Conservation (phyloP, 1,284 basidiomycete species). For the Mrakiaceae sp. region DNA sequence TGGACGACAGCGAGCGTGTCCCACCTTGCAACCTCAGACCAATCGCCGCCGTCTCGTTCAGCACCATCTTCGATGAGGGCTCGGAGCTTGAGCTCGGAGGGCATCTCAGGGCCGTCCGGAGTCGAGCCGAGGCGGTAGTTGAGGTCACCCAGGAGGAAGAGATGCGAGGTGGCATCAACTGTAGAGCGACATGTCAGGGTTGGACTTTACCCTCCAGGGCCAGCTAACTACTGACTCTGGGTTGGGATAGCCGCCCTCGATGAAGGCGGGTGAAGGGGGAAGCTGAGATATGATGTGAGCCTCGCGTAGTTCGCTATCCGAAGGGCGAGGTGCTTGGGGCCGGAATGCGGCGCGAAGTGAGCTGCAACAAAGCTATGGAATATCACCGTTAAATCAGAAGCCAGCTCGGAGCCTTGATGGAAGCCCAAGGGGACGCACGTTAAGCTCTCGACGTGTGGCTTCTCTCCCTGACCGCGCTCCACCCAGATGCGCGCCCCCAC, state of each 20-base stretch:
- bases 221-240: constrained; percentile 34
- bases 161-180: constrained; percentile 64
- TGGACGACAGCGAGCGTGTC: constrained; percentile 65
- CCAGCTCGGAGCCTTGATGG: not conserved
- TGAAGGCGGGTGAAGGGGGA: constrained; percentile 44
- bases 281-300: constrained; percentile 72
- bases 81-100: too few relatives aligned
- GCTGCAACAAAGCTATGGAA: constrained; percentile 72
- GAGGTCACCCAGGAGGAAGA: constrained; percentile 78
- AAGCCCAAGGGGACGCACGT: constrained; percentile 49
- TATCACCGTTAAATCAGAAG: not conserved
- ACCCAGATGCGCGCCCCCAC: constrained; percentile 79
- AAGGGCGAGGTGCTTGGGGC: constrained; percentile 45
- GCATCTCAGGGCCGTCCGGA: constrained; percentile 27
- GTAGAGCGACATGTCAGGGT: too few relatives aligned
- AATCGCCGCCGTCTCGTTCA: constrained; percentile 34
- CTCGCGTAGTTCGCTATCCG: constrained; percentile 66
- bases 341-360: constrained; percentile 73
- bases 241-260: constrained; percentile 33
- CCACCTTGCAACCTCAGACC: constrained; percentile 46
- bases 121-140: constrained; percentile 69
- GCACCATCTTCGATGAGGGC: constrained; percentile 19
- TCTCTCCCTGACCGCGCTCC: constrained; percentile 38
- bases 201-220: too few relatives aligned
- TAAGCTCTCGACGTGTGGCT: constrained; percentile 51